Conservation (phyloP, 495 filamentous ascomycete genomes). For the Hypoxylon intermedium region DNA sequence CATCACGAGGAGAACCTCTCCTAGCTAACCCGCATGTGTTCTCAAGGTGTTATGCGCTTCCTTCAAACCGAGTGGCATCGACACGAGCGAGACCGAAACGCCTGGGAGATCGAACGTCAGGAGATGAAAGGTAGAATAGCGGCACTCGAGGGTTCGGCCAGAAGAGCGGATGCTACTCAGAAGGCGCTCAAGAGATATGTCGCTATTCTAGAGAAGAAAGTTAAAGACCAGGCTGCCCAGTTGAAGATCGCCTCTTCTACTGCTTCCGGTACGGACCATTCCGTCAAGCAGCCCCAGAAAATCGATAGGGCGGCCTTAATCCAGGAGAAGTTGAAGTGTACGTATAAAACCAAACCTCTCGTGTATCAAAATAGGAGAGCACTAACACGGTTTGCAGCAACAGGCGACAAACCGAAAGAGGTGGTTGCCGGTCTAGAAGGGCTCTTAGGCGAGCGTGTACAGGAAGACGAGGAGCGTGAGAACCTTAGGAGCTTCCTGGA, state of each 20-base stretch:
- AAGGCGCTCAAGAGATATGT: slow-evolving; percentile 90
- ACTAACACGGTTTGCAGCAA: slow-evolving; percentile 31
- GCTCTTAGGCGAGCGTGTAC: slow-evolving; percentile 33
- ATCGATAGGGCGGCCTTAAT: slow-evolving; percentile 54
- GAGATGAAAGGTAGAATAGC: slow-evolving; percentile 99
- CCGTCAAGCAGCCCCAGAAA: slow-evolving; percentile 51
- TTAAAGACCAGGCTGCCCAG: slow-evolving; percentile 71
- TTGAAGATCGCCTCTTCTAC: slow-evolving; percentile 44
- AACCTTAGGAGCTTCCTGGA: slow-evolving; percentile 69
- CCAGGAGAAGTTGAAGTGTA: slow-evolving; percentile 57
- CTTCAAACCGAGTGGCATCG: slow-evolving; percentile 99
- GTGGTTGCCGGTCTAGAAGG: slow-evolving; percentile 37
- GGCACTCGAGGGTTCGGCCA: slow-evolving; percentile 86
- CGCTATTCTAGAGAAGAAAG: slow-evolving; percentile 84
- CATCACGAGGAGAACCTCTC: too few species aligned
- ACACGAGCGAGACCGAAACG: slow-evolving; percentile 96
- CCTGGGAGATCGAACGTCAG: slow-evolving; percentile 98
- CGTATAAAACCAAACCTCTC: slow-evolving; percentile 2
- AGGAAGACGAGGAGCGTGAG: slow-evolving; percentile 59
- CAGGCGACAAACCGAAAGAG: slow-evolving; percentile 36
- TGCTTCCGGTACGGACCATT: slow-evolving; percentile 34
- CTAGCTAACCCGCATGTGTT: slow-evolving; percentile 21
- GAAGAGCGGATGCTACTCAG: slow-evolving; percentile 83
- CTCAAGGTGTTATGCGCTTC: slow-evolving; percentile 95
- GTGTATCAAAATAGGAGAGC: background rate